Conservation (phyloP, 2,329 filamentous ascomycete species). For the Neophaeococcomyces aloes region DNA sequence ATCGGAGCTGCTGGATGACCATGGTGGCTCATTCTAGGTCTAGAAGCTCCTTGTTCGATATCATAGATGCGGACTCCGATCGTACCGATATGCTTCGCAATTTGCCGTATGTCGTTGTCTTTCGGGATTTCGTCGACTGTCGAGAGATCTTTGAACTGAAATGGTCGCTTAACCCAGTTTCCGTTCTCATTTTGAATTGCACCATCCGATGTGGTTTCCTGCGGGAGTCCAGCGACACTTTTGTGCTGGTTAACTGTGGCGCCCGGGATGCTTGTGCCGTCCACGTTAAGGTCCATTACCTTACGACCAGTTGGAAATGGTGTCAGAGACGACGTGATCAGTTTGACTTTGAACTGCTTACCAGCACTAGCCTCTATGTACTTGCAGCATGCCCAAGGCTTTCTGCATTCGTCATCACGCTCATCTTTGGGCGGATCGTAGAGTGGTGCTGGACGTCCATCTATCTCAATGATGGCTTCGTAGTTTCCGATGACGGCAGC, state of each 20-base stretch:
- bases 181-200: background rate
- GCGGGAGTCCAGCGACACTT: background rate
- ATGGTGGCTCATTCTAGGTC: too few species aligned
- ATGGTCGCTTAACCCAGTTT: background rate
- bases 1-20: background rate
- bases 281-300: background rate
- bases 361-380: constrained; percentile 4
- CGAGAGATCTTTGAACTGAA: background rate
- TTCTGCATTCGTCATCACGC: too few species aligned
- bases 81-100: background rate
- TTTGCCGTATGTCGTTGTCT: background rate
- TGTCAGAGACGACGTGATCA: background rate
- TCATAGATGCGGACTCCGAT: background rate
- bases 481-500: too few species aligned
- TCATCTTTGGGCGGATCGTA: constrained; percentile 2
- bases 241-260: background rate
- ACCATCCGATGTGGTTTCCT: background rate
- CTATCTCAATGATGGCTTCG: background rate
- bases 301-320: background rate
- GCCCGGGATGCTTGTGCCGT: background rate
- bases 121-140: constrained; percentile 1
- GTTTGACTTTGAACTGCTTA: background rate
- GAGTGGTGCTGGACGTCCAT: background rate
- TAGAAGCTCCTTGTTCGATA: background rate
- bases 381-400: background rate